These are phyloP conservation scores for Malus hybrid DNA, from an alignment of 331 rosid genomes.

Conservation along the genomic window DNA sequence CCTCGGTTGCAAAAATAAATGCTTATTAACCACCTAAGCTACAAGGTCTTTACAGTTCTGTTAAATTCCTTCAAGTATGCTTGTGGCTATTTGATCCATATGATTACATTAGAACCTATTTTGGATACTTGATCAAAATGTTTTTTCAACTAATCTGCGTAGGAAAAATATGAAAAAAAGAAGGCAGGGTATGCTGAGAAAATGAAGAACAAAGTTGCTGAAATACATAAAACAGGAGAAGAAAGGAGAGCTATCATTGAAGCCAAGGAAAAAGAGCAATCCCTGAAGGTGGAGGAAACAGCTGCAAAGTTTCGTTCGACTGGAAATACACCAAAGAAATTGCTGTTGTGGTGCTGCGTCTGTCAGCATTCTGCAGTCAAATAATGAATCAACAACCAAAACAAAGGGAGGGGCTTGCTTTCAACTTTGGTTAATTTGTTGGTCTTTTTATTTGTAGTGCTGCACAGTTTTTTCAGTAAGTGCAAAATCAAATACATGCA, in stretches of 20 bases:
- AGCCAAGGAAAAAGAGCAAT: slow-evolving; percentile 47
- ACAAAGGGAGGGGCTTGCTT: background rate
- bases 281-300: slow-evolving; percentile 47
- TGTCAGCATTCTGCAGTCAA: background rate
- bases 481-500: no score
- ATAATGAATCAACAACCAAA: background rate
- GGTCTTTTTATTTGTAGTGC: background rate
- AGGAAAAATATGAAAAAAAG: slow-evolving; percentile 60
- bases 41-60: no score
- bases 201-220: slow-evolving; percentile 53
- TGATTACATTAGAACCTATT: background rate
- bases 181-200: slow-evolving; percentile 52
- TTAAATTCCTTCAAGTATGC: no score
- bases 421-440: background rate
- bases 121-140: background rate
- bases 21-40: no score
- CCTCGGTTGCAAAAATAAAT: background rate
- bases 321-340: slow-evolving; percentile 37
- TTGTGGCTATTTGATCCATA: no score
- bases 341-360: slow-evolving; percentile 42
- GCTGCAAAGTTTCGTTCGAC: slow-evolving; percentile 53
- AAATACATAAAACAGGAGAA: slow-evolving; percentile 40
- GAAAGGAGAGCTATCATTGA: slow-evolving; percentile 57
- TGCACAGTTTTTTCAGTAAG: background rate
- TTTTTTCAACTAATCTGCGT: background rate